A percentile compares a stretch with the other conserved stretches of the same genome.
Evolutionary conservation across 164 flowering plant species (phyloP).

Genomic region (Nymphaea colorata): DNA sequence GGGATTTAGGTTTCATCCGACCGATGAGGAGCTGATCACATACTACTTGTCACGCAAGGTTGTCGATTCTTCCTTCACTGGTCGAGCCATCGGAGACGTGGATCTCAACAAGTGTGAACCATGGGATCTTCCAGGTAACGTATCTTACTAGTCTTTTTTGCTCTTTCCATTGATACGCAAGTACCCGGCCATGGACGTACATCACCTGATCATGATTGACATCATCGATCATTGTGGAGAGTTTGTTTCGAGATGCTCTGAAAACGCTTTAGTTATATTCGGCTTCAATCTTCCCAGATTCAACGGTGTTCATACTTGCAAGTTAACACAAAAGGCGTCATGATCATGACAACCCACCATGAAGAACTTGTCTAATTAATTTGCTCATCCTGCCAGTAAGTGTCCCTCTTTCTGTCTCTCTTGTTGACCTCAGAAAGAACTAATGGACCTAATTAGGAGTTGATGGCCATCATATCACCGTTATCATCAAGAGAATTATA

Average conservation of each 20-base stretch:
- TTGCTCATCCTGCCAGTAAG: too few species aligned
- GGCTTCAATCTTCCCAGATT: neutral
- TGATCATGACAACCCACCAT: too few species aligned
- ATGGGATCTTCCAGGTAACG: constrained; percentile 93
- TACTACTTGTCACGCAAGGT: constrained; percentile 60
- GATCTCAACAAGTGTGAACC: constrained; percentile 94
- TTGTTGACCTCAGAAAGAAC: too few species aligned
- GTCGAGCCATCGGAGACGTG: constrained; percentile 57
- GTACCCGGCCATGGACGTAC: neutral
- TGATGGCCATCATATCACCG: too few species aligned
- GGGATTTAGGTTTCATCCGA: constrained; percentile 73
- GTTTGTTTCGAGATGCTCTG: too few species aligned
- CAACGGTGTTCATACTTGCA: neutral
- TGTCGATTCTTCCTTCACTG: constrained; percentile 55
- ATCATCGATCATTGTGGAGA: too few species aligned
- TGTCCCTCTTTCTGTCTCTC: too few species aligned
- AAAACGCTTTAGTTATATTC: too few species aligned
- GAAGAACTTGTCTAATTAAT: too few species aligned
- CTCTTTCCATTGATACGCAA: neutral
- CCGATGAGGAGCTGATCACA: constrained; percentile 72
- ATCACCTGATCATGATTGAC: neutral
- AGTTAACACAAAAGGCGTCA: neutral
- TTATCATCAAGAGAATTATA: too few species aligned
- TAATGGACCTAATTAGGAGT: too few species aligned
- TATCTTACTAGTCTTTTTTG: neutral